A percentile compares a stretch with the other conserved stretches of the same genome.
phyloP scores from a whole-genome alignment of 176 grass and related monocot genomes.

The Carex scoparia region DNA sequence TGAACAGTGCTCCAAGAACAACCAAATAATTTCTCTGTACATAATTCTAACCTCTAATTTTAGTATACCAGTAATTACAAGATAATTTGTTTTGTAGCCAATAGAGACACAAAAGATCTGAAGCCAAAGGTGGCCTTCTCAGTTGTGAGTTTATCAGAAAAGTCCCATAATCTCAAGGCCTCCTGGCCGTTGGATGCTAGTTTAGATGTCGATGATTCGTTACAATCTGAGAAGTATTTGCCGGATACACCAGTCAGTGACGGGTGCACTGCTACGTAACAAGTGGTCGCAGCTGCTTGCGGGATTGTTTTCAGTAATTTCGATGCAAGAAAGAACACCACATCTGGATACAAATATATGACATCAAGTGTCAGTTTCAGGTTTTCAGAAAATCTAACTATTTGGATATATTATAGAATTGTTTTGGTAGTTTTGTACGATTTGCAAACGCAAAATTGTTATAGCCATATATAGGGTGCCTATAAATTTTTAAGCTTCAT shows the following conservation, averaged over 20 bases:
- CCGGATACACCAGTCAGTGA: constrained; percentile 52
- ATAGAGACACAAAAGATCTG: neutral
- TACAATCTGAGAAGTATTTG: constrained; percentile 92
- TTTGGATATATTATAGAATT: neutral
- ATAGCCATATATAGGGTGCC: neutral
- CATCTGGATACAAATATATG: constrained; percentile 44
- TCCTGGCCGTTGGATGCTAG: constrained; percentile 46
- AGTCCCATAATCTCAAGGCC: constrained; percentile 65
- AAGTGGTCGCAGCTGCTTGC: constrained; percentile 84
- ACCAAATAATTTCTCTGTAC: constrained; percentile 8
- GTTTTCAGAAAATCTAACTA: neutral
- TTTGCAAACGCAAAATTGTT: neutral
- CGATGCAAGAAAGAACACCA: constrained; percentile 74
- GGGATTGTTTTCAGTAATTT: constrained; percentile 93
- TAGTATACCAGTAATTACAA: neutral
- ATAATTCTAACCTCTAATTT: constrained; percentile 13
- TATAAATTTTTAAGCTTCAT: neutral
- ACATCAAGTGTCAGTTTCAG: constrained; percentile 1
- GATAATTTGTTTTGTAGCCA: neutral
- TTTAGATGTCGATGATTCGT: constrained; percentile 70
- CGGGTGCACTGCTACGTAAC: constrained; percentile 80
- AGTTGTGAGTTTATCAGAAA: constrained; percentile 46
- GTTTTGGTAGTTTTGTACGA: neutral
- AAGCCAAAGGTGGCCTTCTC: constrained; percentile 29
- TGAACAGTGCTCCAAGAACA: constrained; percentile 9